phyloP scores from a whole-genome alignment of 352 stramenopile genomes.

The Thalassiosira livingstoniorum region DNA sequence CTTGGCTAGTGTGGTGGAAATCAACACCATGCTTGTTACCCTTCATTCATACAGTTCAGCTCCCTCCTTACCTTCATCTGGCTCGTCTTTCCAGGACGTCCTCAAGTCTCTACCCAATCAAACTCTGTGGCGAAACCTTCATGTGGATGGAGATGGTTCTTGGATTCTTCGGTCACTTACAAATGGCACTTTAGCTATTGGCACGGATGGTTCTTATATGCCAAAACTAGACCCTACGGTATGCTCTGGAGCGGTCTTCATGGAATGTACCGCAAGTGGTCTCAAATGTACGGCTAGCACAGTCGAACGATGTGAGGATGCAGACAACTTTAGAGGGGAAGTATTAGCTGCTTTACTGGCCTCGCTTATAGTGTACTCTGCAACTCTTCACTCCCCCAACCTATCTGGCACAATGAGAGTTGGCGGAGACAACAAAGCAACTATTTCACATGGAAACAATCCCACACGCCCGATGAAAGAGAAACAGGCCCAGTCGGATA shows the following conservation, averaged over 20 bases:
- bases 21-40: too few species aligned
- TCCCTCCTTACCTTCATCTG: too few species aligned
- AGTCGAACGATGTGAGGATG: neutral
- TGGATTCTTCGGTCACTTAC: neutral
- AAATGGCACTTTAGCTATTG: neutral
- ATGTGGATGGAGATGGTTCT: neutral
- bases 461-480: too few species aligned
- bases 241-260: neutral
- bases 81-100: too few species aligned
- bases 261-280: neutral
- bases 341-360: neutral
- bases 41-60: too few species aligned
- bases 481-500: too few species aligned
- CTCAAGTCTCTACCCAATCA: conserved; percentile 2
- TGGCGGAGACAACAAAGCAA: too few species aligned
- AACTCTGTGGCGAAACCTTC: neutral
- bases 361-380: neutral
- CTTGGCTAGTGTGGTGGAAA: too few species aligned
- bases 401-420: too few species aligned
- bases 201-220: neutral
- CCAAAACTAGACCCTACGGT: neutral
- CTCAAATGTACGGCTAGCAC: neutral
- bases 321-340: neutral
- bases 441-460: too few species aligned
- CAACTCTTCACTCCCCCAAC: too few species aligned